phyloP scores from a whole-genome alignment of 2,329 filamentous ascomycete genomes.

The Calonectria pseudoturangicola region DNA sequence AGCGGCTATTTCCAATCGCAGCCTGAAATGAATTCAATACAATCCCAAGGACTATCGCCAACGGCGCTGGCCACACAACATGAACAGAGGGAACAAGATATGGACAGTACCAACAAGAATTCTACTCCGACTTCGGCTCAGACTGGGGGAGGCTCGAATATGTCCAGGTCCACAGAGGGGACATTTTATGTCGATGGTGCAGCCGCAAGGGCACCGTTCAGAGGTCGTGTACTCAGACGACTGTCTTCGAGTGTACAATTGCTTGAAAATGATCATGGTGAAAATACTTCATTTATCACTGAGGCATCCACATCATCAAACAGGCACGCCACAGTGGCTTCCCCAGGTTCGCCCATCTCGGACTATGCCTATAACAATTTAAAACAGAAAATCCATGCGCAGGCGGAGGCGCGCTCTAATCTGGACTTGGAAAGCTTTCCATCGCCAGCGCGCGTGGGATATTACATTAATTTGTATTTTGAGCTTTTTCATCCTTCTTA shows the following conservation, averaged over 20 bases:
- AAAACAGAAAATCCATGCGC: not conserved
- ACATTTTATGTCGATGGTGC: conserved; percentile 28
- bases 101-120: not conserved
- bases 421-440: conserved; percentile 13
- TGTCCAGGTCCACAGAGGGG: conserved; percentile 8
- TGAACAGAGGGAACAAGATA: not conserved
- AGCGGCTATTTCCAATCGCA: not conserved
- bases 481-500: conserved; percentile 43
- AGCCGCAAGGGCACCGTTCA: conserved; percentile 23
- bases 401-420: not conserved
- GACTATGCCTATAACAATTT: conserved; percentile 13
- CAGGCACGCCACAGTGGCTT: not conserved
- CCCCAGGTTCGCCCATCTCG: not conserved
- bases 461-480: conserved; percentile 43
- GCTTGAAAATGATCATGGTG: not conserved
- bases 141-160: not conserved
- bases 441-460: conserved; percentile 33
- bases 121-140: not conserved
- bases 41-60: not conserved
- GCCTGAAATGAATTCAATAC: not conserved
- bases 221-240: conserved; percentile 1
- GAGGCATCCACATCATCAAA: not conserved
- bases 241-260: not conserved
- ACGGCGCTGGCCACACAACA: not conserved
- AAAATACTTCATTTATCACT: not conserved